Conservation (phyloP, 192 early-diverging fungal species). For the Backusella mclennaniae region DNA sequence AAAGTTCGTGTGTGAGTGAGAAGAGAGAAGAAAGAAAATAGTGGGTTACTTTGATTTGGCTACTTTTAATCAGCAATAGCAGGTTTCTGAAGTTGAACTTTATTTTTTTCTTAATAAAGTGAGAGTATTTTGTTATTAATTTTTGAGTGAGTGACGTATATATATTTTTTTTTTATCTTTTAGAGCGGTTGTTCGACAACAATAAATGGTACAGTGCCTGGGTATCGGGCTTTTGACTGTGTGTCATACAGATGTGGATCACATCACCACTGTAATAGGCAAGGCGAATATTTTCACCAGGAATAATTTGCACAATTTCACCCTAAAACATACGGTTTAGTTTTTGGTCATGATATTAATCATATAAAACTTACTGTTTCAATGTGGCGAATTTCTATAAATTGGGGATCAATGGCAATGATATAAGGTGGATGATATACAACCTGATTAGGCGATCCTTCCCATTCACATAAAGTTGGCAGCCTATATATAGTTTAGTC, state of each 20-base stretch:
- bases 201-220: slow-evolving; percentile 23
- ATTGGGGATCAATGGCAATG: slow-evolving; percentile 83
- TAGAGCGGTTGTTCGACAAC: not conserved
- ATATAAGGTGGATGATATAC: slow-evolving; percentile 80
- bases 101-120: not conserved
- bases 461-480: slow-evolving; percentile 38
- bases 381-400: slow-evolving; percentile 87
- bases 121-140: not conserved
- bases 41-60: not conserved
- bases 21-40: not conserved
- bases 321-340: slow-evolving; percentile 35
- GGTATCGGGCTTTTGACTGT: slow-evolving; percentile 25
- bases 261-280: slow-evolving; percentile 26
- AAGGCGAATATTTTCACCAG: slow-evolving; percentile 58
- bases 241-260: slow-evolving; percentile 33
- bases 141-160: not conserved
- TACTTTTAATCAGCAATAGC: not conserved
- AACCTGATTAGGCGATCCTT: slow-evolving; percentile 32
- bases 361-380: slow-evolving; percentile 54
- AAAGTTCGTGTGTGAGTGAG: not conserved
- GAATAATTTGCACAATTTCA: slow-evolving; percentile 55
- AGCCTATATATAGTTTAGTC: slow-evolving; percentile 8
- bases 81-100: slow-evolving; percentile 5
- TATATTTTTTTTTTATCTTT: not conserved
- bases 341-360: not conserved